Conservation (phyloP, 139 green algal genomes). For the Limnomonas spitsbergensis region DNA sequence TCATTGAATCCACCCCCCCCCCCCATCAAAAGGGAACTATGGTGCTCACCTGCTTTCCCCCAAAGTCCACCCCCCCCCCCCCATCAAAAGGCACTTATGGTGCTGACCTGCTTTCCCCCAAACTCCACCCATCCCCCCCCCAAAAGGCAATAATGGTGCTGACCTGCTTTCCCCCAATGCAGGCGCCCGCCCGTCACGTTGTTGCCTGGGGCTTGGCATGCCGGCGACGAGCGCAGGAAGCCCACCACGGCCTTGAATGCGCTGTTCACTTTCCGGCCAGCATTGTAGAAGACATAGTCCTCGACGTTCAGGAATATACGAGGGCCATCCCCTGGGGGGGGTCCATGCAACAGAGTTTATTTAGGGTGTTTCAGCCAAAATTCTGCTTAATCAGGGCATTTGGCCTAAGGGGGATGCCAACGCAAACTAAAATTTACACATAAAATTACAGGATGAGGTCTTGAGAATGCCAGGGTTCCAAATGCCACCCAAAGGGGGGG, state of each 20-base stretch:
- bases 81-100: background rate
- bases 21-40: no score
- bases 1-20: no score
- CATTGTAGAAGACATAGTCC: slow-evolving; percentile 64
- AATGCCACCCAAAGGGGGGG: no score
- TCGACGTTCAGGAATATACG: slow-evolving; percentile 82
- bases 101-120: slow-evolving; percentile 37
- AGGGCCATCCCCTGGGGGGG: slow-evolving; percentile 46
- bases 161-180: slow-evolving; percentile 70
- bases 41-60: no score
- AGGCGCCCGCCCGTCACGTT: slow-evolving; percentile 40
- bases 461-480: background rate
- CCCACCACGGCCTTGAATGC: slow-evolving; percentile 41
- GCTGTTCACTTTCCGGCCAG: slow-evolving; percentile 24
- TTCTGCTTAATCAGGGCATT: no score
- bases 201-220: slow-evolving; percentile 15
- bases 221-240: slow-evolving; percentile 30
- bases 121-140: background rate
- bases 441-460: no score
- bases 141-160: slow-evolving; percentile 8
- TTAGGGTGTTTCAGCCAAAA: no score
- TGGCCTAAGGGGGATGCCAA: background rate
- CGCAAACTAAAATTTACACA: no score
- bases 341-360: no score
- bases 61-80: background rate